A percentile compares a stretch with the other conserved stretches of the same genome.
Conservation (phyloP, 305 asterid species). For the Stenogyne calaminthoides region DNA sequence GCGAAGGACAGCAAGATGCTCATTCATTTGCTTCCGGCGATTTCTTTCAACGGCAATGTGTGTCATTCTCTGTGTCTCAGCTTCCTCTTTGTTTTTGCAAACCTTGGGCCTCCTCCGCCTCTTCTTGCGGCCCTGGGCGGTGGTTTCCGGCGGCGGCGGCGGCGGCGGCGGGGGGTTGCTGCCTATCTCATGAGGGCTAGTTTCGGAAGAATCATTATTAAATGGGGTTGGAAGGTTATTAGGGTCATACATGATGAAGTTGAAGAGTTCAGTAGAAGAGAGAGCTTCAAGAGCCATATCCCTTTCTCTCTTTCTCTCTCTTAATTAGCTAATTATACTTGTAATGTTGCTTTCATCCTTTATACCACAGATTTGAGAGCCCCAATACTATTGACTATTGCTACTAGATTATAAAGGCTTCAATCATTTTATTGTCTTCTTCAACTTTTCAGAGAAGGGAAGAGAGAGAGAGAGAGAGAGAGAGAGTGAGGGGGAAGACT, state of each 20-base stretch:
- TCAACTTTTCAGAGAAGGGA: conserved; percentile 42
- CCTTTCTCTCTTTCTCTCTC: conserved; percentile 9
- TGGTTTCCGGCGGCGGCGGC: conserved; percentile 24
- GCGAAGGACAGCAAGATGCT: conserved; percentile 83
- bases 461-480: conserved; percentile 18
- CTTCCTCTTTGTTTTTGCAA: conserved; percentile 86
- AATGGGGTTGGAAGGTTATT: conserved; percentile 41
- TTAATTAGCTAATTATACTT: conserved; percentile 12
- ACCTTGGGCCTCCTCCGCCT: conserved; percentile 65
- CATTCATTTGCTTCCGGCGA: conserved; percentile 86
- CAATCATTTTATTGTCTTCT: conserved; percentile 62
- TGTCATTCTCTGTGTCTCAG: conserved; percentile 90
- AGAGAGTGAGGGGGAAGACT: conserved; percentile 1
- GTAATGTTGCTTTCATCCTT: conserved; percentile 32
- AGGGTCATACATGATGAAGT: conserved; percentile 72
- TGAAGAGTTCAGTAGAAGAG: conserved; percentile 67
- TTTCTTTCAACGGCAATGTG: conserved; percentile 97
- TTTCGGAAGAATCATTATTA: conserved; percentile 31
- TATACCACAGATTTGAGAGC: conserved; percentile 41
- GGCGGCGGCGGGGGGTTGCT: conserved; percentile 9
- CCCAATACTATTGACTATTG: conserved; percentile 55
- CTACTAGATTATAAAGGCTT: conserved; percentile 43
- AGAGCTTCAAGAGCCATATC: conserved; percentile 81
- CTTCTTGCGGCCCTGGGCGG: conserved; percentile 63
- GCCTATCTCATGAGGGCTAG: conserved; percentile 31